Conservation (phyloP, 495 filamentous ascomycete genomes). For the Aspergillus sclerotiicarbonarius region DNA sequence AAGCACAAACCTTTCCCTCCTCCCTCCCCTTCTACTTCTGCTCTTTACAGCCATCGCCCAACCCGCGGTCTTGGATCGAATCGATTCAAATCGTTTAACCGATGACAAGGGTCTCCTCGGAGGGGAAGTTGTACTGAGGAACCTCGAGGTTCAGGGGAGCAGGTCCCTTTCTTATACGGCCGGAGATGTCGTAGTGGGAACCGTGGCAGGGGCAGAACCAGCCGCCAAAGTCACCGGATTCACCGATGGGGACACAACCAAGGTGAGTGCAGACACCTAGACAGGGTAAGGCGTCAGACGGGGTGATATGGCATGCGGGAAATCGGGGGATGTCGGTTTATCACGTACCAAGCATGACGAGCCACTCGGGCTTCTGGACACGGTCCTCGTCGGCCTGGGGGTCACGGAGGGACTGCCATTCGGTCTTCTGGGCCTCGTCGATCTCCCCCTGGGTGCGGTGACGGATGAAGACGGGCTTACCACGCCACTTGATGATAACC, state of each 20-base stretch:
- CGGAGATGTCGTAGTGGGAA: conserved; percentile 99
- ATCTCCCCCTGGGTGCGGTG: conserved; percentile 91
- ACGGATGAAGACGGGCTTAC: conserved; percentile 99
- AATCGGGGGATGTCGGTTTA: neutral
- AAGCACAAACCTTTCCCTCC: conserved; percentile 27
- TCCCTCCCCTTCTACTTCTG: conserved; percentile 17
- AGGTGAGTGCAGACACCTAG: conserved; percentile 97
- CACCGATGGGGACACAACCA: conserved; percentile 97
- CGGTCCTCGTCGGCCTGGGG: conserved; percentile 88
- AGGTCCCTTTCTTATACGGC: conserved; percentile 91
- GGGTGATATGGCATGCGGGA: conserved; percentile 7
- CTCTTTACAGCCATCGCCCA: conserved; percentile 14
- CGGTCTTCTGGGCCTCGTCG: conserved; percentile 73
- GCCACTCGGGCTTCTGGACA: conserved; percentile 97
- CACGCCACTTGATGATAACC: conserved; percentile 99
- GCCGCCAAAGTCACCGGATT: conserved; percentile 95
- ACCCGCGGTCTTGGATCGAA: conserved; percentile 13
- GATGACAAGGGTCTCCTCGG: conserved; percentile 75
- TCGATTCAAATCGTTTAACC: conserved; percentile 55
- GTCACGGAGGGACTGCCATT: conserved; percentile 80
- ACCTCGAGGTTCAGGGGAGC: conserved; percentile 97
- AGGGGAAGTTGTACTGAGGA: conserved; percentile 81
- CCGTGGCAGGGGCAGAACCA: conserved; percentile 99
- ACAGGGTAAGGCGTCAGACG: conserved; percentile 10
- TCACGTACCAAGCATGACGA: conserved; percentile 90